Percentiles rank a stretch among this genome's conserved stretches.
These are phyloP conservation scores for Phytophthora pistaciae DNA, from an alignment of 352 stramenopile species.

Conservation along the genomic window DNA sequence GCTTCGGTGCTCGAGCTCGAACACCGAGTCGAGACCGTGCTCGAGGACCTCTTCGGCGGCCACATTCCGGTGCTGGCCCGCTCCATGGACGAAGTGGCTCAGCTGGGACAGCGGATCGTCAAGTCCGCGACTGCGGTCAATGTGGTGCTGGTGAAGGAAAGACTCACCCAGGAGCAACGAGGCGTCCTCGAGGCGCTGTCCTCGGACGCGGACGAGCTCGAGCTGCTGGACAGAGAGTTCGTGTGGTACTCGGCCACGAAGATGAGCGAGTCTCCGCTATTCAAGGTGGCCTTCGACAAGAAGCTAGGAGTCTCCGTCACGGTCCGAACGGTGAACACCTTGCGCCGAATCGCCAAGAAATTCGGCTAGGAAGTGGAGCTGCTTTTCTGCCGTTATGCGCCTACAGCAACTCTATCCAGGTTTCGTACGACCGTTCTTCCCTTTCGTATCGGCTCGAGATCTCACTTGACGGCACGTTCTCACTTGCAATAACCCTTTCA, in stretches of 20 bases:
- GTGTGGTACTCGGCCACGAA: constrained; percentile 45
- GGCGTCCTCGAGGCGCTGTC: constrained; percentile 22
- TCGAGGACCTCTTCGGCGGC: constrained; percentile 34
- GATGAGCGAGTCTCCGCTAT: constrained; percentile 46
- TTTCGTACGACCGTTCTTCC: constrained; percentile 39
- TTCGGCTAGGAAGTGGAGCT: constrained; percentile 22
- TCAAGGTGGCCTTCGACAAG: constrained; percentile 48
- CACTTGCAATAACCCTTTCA: background rate
- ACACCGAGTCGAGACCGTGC: constrained; percentile 30
- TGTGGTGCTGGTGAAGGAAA: constrained; percentile 38
- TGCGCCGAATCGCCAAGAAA: constrained; percentile 40
- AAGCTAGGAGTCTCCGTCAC: constrained; percentile 36
- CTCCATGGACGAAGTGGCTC: constrained; percentile 24
- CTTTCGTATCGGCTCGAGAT: constrained; percentile 18
- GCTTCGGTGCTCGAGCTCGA: constrained; percentile 17
- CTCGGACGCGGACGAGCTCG: constrained; percentile 30
- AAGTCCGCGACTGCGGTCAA: constrained; percentile 35
- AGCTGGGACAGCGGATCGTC: constrained; percentile 3
- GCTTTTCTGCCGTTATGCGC: background rate
- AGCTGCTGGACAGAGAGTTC: constrained; percentile 36
- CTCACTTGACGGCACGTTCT: constrained; percentile 8
- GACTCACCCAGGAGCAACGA: constrained; percentile 28
- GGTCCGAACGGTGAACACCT: constrained; percentile 40
- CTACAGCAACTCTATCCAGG: constrained; percentile 44
- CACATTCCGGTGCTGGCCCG: constrained; percentile 35